Percentiles rank a stretch among this genome's conserved stretches.
phyloP scores from a whole-genome alignment of 148 eudicot species.

The Bassia scoparia region DNA sequence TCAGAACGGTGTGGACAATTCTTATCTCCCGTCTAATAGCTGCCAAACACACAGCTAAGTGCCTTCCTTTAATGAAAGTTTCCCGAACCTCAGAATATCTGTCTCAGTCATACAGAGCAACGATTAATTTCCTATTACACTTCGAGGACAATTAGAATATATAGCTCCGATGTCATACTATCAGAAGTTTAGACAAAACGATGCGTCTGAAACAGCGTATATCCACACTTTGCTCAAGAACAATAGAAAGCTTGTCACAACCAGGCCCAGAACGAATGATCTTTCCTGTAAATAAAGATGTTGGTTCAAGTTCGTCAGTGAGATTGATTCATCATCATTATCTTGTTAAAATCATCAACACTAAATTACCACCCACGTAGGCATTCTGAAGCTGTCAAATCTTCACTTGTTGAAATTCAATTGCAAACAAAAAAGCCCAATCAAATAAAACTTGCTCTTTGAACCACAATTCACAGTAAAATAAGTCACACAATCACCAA shows the following conservation, averaged over 20 bases:
- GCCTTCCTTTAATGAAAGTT: no score
- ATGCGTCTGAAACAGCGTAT: constrained; percentile 26
- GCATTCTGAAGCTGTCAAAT: constrained; percentile 16
- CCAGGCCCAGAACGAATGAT: constrained; percentile 38
- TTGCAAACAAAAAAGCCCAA: constrained; percentile 2
- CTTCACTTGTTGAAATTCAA: constrained; percentile 20
- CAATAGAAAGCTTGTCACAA: constrained; percentile 31
- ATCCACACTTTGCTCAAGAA: constrained; percentile 31
- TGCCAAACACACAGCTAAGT: no score
- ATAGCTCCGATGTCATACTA: constrained; percentile 30
- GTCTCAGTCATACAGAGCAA: no score
- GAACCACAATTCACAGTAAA: background rate
- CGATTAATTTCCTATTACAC: constrained; percentile 26
- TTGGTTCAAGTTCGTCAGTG: constrained; percentile 48
- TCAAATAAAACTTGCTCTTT: background rate
- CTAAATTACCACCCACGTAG: constrained; percentile 22
- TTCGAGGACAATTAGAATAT: constrained; percentile 31
- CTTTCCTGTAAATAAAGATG: constrained; percentile 37
- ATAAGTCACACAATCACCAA: background rate
- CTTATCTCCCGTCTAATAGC: no score
- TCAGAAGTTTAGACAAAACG: constrained; percentile 30
- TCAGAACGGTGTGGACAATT: no score
- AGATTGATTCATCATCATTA: constrained; percentile 43
- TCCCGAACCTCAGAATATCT: no score
- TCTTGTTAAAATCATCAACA: constrained; percentile 46